Base-by-base conservation (phyloP, 352 stramenopile species). In the Phytophthora colocasiae region DNA sequence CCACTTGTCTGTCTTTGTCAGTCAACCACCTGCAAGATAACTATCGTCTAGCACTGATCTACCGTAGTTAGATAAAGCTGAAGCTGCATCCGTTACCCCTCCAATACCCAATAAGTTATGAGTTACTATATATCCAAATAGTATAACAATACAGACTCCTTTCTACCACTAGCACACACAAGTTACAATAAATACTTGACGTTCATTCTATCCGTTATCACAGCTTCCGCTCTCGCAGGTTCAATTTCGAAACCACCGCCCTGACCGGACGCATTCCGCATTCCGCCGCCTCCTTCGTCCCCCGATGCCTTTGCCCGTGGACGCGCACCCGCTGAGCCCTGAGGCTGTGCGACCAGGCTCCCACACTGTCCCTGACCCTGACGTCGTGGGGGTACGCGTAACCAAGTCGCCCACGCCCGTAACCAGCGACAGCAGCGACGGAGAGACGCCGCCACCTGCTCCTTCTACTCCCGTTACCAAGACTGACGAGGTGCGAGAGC, bases 401-500 rank as follows among this genome's bases (percentile, higher is more conserved):
- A 63, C 63, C 50, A 75, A 75, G 46, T 58, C 62, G 51, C 62
- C 59, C 34, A 65, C 66, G 24, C 51, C 62, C 31, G 57, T 72
- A 40, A 66, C 57, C 39, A 68, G 58, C 45, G 58, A 68, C 39
- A 72, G 64, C 64, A 73, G 60, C 65, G 65, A 69, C 65, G 51
- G 46, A 46, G 59, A 74, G 45, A 52, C 55, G 56, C 63, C 49
- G 26, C 54, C 63, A 27, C 50, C 63, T 36, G 36, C 49, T 38
- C 57, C 63, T 26, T 44, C 48, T 34, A 46, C 31, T 31, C 36
- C 27, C 29, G 27, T 49, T 6, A 17, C 44, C 38, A 93, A 90
- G 52, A 58, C 75, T 53, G 77, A 91, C 53, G 85, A 93, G 53
- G 51, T 91, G 47, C 76, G 76, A 15, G 41, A 61, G 55, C 32